Evolutionary conservation across 805 yeast species (phyloP).

Genomic region (Barnettozyma sp.): DNA sequence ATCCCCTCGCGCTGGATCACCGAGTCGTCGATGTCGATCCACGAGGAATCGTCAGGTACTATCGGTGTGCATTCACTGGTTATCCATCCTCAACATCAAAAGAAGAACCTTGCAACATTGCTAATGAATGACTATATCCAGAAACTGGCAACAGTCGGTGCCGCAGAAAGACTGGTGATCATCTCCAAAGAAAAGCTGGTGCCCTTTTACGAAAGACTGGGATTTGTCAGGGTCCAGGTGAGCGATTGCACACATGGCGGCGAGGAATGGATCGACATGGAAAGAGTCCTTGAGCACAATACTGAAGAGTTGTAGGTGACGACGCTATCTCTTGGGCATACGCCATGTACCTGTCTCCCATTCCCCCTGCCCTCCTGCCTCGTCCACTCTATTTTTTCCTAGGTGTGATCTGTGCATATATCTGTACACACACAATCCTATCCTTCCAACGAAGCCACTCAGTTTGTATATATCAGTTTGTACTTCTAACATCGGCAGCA

Average conservation of each 20-base stretch:
- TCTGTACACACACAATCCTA: no score
- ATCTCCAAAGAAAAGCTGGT: conserved; percentile 64
- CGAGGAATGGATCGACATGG: conserved; percentile 55
- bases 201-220: conserved; percentile 76
- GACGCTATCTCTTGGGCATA: no score
- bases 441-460: no score
- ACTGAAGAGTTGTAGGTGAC: conserved; percentile 39
- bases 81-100: conserved; percentile 70
- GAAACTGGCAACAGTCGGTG: conserved; percentile 78
- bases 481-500: no score
- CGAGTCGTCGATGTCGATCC: conserved; percentile 56
- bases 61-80: conserved; percentile 82
- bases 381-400: no score
- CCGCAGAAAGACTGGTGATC: conserved; percentile 70
- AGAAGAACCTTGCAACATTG: conserved; percentile 75
- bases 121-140: conserved; percentile 86
- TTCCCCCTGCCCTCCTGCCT: no score
- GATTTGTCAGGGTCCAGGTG: conserved; percentile 64
- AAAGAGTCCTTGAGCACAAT: conserved; percentile 33
- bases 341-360: no score
- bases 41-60: conserved; percentile 62
- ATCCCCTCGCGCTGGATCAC: conserved; percentile 44
- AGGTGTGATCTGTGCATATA: no score
- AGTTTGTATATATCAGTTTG: no score
- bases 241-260: conserved; percentile 47